phyloP scores from a whole-genome alignment of 345 rosid genomes.

The Hibiscus mutabilis region DNA sequence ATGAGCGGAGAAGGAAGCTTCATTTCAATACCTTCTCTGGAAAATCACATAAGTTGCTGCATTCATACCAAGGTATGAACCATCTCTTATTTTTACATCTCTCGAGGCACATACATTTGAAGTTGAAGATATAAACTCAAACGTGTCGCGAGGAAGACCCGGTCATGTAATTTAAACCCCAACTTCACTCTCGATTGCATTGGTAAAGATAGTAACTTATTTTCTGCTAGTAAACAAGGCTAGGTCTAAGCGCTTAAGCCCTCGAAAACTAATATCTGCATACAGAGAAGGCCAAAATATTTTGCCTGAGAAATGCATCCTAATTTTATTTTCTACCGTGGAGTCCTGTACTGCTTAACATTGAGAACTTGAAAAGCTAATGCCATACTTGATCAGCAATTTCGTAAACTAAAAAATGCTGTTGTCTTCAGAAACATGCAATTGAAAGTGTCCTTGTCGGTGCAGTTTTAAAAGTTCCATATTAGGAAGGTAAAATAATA shows the following conservation, averaged over 20 bases:
- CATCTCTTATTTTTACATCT: neutral
- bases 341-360: neutral
- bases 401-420: neutral
- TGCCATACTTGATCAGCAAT: neutral
- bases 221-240: neutral
- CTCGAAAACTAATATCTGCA: neutral
- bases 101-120: neutral
- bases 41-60: conserved; percentile 39
- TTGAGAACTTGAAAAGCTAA: no score
- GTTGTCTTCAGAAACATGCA: neutral
- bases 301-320: neutral
- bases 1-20: conserved; percentile 84
- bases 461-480: no score
- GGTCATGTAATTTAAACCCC: neutral
- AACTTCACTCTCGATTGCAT: neutral
- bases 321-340: neutral
- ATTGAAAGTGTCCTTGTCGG: neutral
- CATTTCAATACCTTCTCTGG: conserved; percentile 36
- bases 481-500: no score
- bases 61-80: conserved; percentile 40
- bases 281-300: neutral
- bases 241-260: neutral
- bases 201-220: neutral
- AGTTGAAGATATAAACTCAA: neutral
- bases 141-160: neutral